Evolutionary conservation across 2,329 filamentous ascomycete genomes (phyloP), one percentile per base, ranked within the genome.

Genomic region (Kalmusia sp.): DNA sequence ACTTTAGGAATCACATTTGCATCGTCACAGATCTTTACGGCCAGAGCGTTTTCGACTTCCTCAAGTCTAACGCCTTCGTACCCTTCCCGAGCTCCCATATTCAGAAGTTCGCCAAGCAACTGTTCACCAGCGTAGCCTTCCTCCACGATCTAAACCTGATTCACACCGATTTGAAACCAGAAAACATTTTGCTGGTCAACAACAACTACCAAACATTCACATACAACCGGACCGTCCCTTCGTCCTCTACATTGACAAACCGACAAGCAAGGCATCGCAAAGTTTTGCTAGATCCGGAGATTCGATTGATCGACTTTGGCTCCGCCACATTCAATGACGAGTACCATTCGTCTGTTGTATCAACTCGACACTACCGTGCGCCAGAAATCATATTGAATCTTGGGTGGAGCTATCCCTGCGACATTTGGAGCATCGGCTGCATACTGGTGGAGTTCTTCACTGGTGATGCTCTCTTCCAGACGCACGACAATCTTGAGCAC

Each of bases 21-120:
- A 89, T 89, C 55, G 87, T 89, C 64, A 89, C 87, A 12, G 87
- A 89, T 70, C 77, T 89, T 14, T 84, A 98, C 27, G 93, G 93
- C 41, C 93, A 97, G 70, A 98, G 93, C 67, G 93, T 99, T 47
- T 99, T 99, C 72, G 95, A 99, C 77, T 99, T 99, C 65, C 82
- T 99, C 41, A 99, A 99, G 79, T 88, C 89, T 68, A 98, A 98
- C 70, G 85, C 86, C 60, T 99, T 99, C 70, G 92, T 96, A 15
- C 95, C 95, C 0, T 99, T 99, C 69, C 95, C 95, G 11, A 98
- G 96, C 80, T 97, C 93, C 62, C 95, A 99, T 76, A 99, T 99
- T 54, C 95, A 98, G 75, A 93, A 86, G 72, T 98, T 99, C 80
- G 95, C 95, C 41, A 87, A 93, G 44, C 95, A 99, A 72, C 81